These are phyloP conservation scores for Salicornia ramosissima DNA, from an alignment of 148 eudicot species.

Conservation along the genomic window DNA sequence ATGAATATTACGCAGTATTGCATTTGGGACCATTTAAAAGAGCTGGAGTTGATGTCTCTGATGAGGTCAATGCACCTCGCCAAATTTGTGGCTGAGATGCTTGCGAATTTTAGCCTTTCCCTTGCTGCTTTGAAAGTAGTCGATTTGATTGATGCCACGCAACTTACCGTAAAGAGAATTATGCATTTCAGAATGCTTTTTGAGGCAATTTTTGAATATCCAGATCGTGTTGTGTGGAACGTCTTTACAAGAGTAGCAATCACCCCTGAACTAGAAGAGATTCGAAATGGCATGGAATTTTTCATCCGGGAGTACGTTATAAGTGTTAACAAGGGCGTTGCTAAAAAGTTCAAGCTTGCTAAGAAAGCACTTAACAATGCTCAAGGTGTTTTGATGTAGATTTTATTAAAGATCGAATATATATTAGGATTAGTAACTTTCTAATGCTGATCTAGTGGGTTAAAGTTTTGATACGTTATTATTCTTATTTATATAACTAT, in stretches of 20 bases:
- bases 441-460: not conserved
- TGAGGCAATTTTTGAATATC: conserved; percentile 57
- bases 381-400: conserved; percentile 58
- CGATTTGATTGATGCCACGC: conserved; percentile 49
- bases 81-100: conserved; percentile 69
- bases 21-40: conserved; percentile 89
- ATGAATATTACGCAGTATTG: conserved; percentile 53
- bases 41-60: conserved; percentile 71
- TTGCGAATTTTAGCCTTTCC: conserved; percentile 67
- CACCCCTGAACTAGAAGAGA: conserved; percentile 58
- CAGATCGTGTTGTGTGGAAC: conserved; percentile 71
- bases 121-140: conserved; percentile 64
- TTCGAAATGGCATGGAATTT: conserved; percentile 62
- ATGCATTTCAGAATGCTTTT: conserved; percentile 87
- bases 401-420: not conserved
- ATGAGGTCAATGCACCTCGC: conserved; percentile 78
- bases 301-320: conserved; percentile 63
- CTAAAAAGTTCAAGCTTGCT: conserved; percentile 53
- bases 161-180: conserved; percentile 58
- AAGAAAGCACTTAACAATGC: conserved; percentile 79
- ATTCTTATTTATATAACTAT: no score
- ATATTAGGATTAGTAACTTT: not conserved
- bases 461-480: not conserved
- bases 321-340: conserved; percentile 29
- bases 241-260: conserved; percentile 72